A percentile compares a stretch with the other conserved stretches of the same genome.
These are phyloP conservation scores for Sphagnurus paluster DNA, from an alignment of 1,284 basidiomycete genomes.

Conservation along the genomic window DNA sequence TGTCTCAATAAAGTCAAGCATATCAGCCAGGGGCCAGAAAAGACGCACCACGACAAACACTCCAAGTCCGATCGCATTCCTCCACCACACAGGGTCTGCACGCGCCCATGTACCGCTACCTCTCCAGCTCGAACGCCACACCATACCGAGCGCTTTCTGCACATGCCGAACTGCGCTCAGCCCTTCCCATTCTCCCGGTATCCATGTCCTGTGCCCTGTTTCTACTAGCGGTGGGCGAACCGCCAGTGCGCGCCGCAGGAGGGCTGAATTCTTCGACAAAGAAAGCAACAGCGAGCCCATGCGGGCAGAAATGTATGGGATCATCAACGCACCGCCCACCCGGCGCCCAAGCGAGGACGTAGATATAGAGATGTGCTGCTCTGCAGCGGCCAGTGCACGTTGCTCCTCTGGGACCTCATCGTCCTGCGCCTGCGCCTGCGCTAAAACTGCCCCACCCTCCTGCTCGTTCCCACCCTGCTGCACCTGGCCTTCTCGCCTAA, in stretches of 20 bases:
- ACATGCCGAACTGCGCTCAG: slow-evolving; percentile 24
- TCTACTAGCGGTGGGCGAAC: slow-evolving; percentile 44
- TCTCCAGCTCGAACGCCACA: slow-evolving; percentile 48
- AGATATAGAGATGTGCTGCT: slow-evolving; percentile 55
- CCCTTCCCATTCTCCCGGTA: slow-evolving; percentile 20
- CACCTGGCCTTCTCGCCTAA: slow-evolving; percentile 12
- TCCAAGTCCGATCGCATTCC: slow-evolving; percentile 69
- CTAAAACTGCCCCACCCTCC: slow-evolving; percentile 15
- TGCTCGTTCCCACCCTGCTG: slow-evolving; percentile 14
- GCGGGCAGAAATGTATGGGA: slow-evolving; percentile 60
- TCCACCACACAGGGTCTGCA: slow-evolving; percentile 79
- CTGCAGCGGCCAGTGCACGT: slow-evolving; percentile 42
- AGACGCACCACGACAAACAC: slow-evolving; percentile 61
- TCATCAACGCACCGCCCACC: slow-evolving; percentile 63
- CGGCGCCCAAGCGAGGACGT: slow-evolving; percentile 60
- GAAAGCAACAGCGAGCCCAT: slow-evolving; percentile 64
- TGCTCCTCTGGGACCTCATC: slow-evolving; percentile 1
- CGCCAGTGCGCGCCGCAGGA: slow-evolving; percentile 57
- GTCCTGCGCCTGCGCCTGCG: slow-evolving; percentile 11
- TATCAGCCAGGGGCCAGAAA: not conserved
- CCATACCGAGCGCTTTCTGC: slow-evolving; percentile 36
- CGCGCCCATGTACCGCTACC: slow-evolving; percentile 62
- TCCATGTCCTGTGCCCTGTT: slow-evolving; percentile 19
- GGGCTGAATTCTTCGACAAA: slow-evolving; percentile 46
- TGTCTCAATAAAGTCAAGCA: not conserved